Base-by-base conservation (phyloP, 192 early-diverging fungal species). In the Umbelopsis sp. region DNA sequence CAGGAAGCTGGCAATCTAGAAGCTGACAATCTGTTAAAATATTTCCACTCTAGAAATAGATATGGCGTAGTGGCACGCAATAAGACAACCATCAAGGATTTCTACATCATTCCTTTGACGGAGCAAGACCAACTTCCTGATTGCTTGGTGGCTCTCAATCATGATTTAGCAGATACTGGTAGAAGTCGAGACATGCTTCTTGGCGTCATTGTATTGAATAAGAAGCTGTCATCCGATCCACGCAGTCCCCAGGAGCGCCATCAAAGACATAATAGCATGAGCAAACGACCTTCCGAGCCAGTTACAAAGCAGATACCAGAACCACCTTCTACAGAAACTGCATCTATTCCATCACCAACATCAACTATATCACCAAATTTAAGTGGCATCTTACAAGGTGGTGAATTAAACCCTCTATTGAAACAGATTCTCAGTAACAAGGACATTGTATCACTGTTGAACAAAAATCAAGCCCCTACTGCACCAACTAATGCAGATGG, bases 21-120 rank as follows among this genome's bases (percentile, higher is more conserved):
- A 41, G 84, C 83, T 64, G 73, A 80, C 9, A 69, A 72, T 11
- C 67, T 93, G 35, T 83, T 90, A 47, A 77, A 82, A 16, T 91
- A 92, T 70, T 90, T 93, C 64, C 68, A 80, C n/a, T 74, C 75
- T 13, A 80, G 85, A 52, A 52, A 78, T 15, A 80, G 91, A n/a
- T 86, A 82, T 73, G 92, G 89, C 5, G 91, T 92, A 0, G 82
- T 93, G 11, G 88, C 83, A n/a, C 81, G 88, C 46, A 80, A 82
- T 53, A 87, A 85, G 30, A 80, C 86, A 15, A 80, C 72, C 46
- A 85, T 92, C 21, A 92, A 91, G 72, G 92, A 93, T 53, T 86
- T 93, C 86, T 93, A 93, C 71, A 27, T 93, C 37, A 74, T 92
- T 7, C 91, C 92, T 37, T 66, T 93, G 9, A 71, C 68, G 30